Evolutionary conservation across 352 stramenopile species (phyloP), one percentile per base, ranked within the genome.

Genomic region (Phytophthora hibernalis): DNA sequence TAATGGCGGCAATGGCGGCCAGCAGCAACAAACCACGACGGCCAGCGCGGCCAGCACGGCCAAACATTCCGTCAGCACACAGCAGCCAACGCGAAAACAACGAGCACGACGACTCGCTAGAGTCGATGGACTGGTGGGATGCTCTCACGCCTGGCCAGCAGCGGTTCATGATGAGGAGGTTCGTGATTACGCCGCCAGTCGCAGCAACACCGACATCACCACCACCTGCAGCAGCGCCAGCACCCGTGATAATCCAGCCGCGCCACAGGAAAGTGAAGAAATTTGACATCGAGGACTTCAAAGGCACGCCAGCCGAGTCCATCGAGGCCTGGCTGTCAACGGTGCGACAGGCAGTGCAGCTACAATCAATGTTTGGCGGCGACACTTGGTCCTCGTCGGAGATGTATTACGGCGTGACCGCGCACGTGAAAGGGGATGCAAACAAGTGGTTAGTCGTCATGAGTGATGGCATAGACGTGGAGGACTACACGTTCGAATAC

Each of bases 361-460:
- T 35, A 6, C 51, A 48, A 11, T 2, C 12, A 15, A 13, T 22
- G 15, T 12, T 56, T 1, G 30, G 50, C 16, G 28, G 50, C 1
- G 50, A 56, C 33, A 33, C n/a, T 1, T 56, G 50, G 50, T 47
- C 31, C 1, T 0, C 50, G 0, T 10, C 10, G 12, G 51, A 58
- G 20, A 20, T 58, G 33, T 58, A 42, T 8, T 58, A 58, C 21
- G 51, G 51, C 5, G 33, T 24, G 21, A 58, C 20, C 1, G 35
- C 35, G 0, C 51, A 48, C 51, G 15, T 58, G 21, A 58, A 56
- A 22, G 51, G 42, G 0, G 51, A 8, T 2, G 28, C 50, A 0
- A 33, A 9, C 2, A 33, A 35, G 9, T 56, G 50, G 50, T 33
- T 56, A n/a, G 28, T 48, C 13, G 31, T 7, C 21, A 13, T 54